These are phyloP conservation scores for Apiospora arundinis DNA, from an alignment of 2,329 filamentous ascomycete species.

Conservation along the genomic window DNA sequence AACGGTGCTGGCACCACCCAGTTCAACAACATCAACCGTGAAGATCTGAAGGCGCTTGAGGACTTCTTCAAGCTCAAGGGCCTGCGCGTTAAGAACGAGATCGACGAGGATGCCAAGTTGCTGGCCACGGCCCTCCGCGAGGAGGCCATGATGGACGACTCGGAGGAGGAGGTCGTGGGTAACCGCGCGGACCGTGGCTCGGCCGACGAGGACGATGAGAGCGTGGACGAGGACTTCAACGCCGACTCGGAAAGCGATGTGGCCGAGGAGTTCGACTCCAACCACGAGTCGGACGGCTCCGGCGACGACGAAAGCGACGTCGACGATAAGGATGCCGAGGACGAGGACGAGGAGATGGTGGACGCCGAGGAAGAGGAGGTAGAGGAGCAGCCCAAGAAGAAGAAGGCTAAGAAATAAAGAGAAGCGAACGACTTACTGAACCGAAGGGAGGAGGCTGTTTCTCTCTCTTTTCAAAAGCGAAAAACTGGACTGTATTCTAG, in stretches of 20 bases:
- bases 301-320: constrained; percentile 71
- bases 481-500: constrained; percentile 12
- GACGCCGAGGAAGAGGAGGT: constrained; percentile 47
- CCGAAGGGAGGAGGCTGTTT: not conserved
- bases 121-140: constrained; percentile 84
- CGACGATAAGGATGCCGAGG: constrained; percentile 59
- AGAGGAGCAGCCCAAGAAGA: constrained; percentile 46
- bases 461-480: not conserved
- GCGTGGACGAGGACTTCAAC: constrained; percentile 93
- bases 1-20: constrained; percentile 85
- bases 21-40: constrained; percentile 99
- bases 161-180: constrained; percentile 80
- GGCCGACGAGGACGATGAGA: constrained; percentile 95
- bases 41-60: constrained; percentile 96
- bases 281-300: constrained; percentile 83
- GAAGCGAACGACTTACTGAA: not conserved
- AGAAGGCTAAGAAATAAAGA: constrained; percentile 18
- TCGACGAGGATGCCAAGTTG: constrained; percentile 86
- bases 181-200: constrained; percentile 80
- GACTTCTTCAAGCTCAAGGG: constrained; percentile 97
- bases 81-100: constrained; percentile 97
- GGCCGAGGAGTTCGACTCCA: constrained; percentile 93
- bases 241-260: constrained; percentile 93
- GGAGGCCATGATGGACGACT: constrained; percentile 70
- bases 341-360: constrained; percentile 56